Base-by-base conservation (phyloP, 2,329 filamentous ascomycete genomes). In the Sclerotinia borealis region DNA sequence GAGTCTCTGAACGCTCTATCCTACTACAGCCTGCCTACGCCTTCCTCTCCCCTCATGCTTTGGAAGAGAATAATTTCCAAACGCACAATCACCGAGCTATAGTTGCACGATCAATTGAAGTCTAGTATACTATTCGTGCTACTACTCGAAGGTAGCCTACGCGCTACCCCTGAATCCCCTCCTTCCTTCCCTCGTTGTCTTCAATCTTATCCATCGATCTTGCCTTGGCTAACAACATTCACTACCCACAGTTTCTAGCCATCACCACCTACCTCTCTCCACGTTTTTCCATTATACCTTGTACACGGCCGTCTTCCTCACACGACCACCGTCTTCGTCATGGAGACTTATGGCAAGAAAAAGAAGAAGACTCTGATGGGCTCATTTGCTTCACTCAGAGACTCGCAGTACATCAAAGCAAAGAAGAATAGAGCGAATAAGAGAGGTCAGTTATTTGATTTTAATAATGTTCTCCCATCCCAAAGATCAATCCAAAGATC, bases 331-430 rank as follows among this genome's bases (percentile, higher is more conserved):
- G 11, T 11, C 15, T 61, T 13, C 49, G 43, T 34, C 27, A 68
- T 71, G 68, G 48, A 62, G 13, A 69, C 68, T 19, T 70, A 70
- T 31, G 67, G 69, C 10, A 70, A 66, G 59, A 70, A 65, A 48
- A 70, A 69, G 51, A 62, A 63, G 11, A 65, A 63, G 7, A 55
- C 68, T 61, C 52, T 71, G n/a, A 64, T 68, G 41, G 64, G 54
- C 3, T 45, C 68, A 9, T 68, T 71, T 48, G 60, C 66, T 45
- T 39, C 63, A 3, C 50, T 68, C 11, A 63, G 63, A 41, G 66
- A 67, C 49, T 65, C 64, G 5, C 64, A 61, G 27, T 59, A 61
- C 31, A 64, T 17, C 3, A 62, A 58, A 25, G 19, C 43, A 55
- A 62, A 62, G 43, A 62, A 58, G 51, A 39, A 34, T 9, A 62